These are phyloP conservation scores for Erysimum cheiranthoides DNA, from an alignment of 345 rosid species.

Conservation along the genomic window DNA sequence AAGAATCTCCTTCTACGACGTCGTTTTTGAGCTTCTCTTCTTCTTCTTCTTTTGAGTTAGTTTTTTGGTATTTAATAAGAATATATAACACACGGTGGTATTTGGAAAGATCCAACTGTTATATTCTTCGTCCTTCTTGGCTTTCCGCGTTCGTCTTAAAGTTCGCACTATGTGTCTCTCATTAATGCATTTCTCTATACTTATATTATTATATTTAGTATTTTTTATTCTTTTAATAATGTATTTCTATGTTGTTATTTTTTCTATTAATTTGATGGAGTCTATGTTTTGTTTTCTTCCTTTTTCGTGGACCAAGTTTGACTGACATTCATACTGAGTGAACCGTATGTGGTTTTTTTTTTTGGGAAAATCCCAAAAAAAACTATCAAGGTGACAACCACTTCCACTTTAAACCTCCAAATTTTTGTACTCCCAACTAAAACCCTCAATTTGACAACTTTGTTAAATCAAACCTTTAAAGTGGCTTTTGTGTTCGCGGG, in stretches of 20 bases:
- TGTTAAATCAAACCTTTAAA: too few relatives aligned
- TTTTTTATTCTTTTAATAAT: background rate
- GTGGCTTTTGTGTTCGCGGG: too few relatives aligned
- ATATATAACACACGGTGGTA: constrained; percentile 17
- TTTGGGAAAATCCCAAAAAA: too few relatives aligned
- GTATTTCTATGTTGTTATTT: background rate
- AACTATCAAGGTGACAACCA: too few relatives aligned
- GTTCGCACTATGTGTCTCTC: constrained; percentile 18
- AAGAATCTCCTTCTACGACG: constrained; percentile 35
- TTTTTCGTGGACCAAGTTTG: background rate
- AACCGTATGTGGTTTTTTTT: too few relatives aligned
- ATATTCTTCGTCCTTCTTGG: background rate
- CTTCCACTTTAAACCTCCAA: too few relatives aligned
- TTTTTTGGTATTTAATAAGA: background rate
- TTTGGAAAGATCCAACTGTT: constrained; percentile 27
- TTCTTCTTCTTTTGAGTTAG: background rate
- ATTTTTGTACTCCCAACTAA: too few relatives aligned
- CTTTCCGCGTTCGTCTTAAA: constrained; percentile 33
- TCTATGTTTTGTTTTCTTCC: background rate
- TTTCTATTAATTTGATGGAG: background rate
- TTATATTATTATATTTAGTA: background rate
- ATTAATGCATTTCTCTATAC: background rate
- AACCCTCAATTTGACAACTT: too few relatives aligned
- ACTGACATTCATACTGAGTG: background rate
- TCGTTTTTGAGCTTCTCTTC: constrained; percentile 21